These are phyloP conservation scores for Dothidotthia symphoricarpi DNA, from an alignment of 2,329 filamentous ascomycete genomes.

Conservation along the genomic window DNA sequence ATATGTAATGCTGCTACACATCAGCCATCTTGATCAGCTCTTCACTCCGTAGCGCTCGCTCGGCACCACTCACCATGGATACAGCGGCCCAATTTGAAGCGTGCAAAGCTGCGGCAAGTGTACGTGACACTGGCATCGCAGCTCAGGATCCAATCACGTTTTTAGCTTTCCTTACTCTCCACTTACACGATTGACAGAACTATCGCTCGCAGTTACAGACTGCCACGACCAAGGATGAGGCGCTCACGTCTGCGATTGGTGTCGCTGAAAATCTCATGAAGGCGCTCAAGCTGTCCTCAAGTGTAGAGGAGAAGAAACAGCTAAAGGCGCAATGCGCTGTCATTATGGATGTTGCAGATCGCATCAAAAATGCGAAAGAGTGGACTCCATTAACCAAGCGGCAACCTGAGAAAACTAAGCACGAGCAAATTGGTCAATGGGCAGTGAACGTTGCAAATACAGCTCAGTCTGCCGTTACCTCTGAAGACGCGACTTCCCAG, in stretches of 20 bases:
- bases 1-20: conserved; percentile 3
- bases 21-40: conserved; percentile 1
- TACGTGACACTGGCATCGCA: conserved; percentile 29
- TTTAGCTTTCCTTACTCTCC: neutral
- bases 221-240: conserved; percentile 58
- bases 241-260: conserved; percentile 71
- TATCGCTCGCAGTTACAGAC: conserved; percentile 48
- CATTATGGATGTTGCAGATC: conserved; percentile 70
- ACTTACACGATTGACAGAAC: conserved; percentile 24
- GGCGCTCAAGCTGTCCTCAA: conserved; percentile 63
- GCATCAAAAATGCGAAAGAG: conserved; percentile 58
- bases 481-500: conserved; percentile 5
- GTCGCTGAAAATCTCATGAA: conserved; percentile 81
- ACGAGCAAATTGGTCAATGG: conserved; percentile 22
- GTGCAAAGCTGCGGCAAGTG: conserved; percentile 34
- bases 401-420: conserved; percentile 7
- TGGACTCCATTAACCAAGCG: conserved; percentile 23
- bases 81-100: conserved; percentile 23
- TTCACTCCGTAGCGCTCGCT: neutral
- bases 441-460: conserved; percentile 20
- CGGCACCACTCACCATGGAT: conserved; percentile 24
- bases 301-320: conserved; percentile 62
- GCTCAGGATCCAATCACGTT: neutral
- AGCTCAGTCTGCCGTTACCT: neutral
- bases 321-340: conserved; percentile 67